Evolutionary conservation across 192 early-diverging fungal genomes (phyloP).

Genomic region (Dissophora globulifera): DNA sequence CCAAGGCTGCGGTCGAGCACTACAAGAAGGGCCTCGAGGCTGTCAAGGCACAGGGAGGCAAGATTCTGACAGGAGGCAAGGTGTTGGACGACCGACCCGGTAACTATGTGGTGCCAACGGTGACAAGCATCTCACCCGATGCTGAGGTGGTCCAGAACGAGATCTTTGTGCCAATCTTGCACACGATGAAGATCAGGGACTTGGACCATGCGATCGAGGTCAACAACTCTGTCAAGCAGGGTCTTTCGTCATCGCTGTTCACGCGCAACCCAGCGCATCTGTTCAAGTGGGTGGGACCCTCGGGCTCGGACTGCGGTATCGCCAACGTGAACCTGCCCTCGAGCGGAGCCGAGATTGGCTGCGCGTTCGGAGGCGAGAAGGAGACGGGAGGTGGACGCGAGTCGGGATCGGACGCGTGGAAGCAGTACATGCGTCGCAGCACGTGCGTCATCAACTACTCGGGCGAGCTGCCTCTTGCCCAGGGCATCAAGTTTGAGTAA

Average conservation of each 20-base stretch:
- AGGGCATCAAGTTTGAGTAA: slow-evolving; percentile 93
- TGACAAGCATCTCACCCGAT: slow-evolving; percentile 81
- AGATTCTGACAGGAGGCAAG: slow-evolving; percentile 86
- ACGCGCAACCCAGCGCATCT: slow-evolving; percentile 82
- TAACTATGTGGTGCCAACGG: slow-evolving; percentile 94
- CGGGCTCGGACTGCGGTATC: slow-evolving; percentile 91
- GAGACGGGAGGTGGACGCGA: slow-evolving; percentile 96
- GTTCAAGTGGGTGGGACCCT: slow-evolving; percentile 93
- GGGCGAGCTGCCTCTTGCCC: slow-evolving; percentile 88
- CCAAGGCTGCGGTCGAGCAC: slow-evolving; percentile 79
- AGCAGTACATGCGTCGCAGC: slow-evolving; percentile 66
- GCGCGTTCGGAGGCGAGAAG: slow-evolving; percentile 98
- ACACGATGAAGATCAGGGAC: slow-evolving; percentile 81
- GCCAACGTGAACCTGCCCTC: slow-evolving; percentile 98
- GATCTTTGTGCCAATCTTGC: slow-evolving; percentile 95
- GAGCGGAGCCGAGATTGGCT: slow-evolving; percentile 97
- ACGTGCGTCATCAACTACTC: slow-evolving; percentile 88
- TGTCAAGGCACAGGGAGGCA: slow-evolving; percentile 86
- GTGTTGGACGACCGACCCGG: slow-evolving; percentile 77
- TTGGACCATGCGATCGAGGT: slow-evolving; percentile 87
- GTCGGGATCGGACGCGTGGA: slow-evolving; percentile 93
- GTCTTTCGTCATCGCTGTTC: slow-evolving; percentile 87
- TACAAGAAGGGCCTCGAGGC: slow-evolving; percentile 80
- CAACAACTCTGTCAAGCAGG: slow-evolving; percentile 93
- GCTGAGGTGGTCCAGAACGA: slow-evolving; percentile 90